These are phyloP conservation scores for Pseudogymnoascus sp. DNA, from an alignment of 2,329 filamentous ascomycete species.

Conservation along the genomic window DNA sequence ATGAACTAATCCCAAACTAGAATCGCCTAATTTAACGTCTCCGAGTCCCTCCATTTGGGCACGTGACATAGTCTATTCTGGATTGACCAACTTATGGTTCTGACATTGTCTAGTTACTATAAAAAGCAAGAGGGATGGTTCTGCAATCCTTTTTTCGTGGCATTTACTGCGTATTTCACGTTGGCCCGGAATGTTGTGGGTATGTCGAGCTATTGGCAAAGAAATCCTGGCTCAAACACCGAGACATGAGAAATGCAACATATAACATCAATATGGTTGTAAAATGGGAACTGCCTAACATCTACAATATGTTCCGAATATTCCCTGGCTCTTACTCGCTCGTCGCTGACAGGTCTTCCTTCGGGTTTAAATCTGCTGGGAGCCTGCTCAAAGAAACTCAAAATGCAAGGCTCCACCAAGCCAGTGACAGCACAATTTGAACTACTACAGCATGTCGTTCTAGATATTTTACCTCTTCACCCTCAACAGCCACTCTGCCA, in stretches of 20 bases:
- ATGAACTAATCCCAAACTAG: background rate
- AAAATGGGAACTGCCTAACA: background rate
- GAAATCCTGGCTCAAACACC: background rate
- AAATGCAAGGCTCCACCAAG: background rate
- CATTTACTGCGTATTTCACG: background rate
- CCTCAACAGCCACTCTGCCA: conserved; percentile 32
- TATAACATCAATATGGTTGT: background rate
- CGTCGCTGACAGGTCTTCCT: background rate
- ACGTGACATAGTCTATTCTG: background rate
- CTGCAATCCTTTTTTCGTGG: background rate
- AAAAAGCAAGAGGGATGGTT: background rate
- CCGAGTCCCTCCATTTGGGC: background rate
- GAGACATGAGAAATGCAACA: background rate
- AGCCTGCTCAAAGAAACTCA: background rate
- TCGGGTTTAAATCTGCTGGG: background rate
- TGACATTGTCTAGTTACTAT: background rate
- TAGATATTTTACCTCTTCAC: background rate
- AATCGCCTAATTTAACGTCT: background rate
- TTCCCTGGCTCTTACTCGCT: background rate
- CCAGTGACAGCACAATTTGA: background rate
- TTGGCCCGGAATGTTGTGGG: background rate
- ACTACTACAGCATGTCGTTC: background rate
- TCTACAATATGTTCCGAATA: background rate
- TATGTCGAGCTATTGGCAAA: background rate
- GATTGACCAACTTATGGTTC: background rate